These are phyloP conservation scores for Populus trichocarpa DNA, from an alignment of 441 rosid species.

Conservation along the genomic window DNA sequence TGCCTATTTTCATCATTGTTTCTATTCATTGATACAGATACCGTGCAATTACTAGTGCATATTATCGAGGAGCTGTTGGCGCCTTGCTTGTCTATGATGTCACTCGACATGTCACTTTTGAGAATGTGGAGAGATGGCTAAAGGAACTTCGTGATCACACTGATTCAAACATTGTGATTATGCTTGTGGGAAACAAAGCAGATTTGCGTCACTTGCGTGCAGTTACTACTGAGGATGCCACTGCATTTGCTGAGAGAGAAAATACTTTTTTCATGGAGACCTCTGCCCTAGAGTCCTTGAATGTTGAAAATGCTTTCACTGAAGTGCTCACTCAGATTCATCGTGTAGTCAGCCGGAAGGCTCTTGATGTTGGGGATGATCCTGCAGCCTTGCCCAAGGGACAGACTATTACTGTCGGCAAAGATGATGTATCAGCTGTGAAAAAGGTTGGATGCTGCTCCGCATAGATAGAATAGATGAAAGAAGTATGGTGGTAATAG, in stretches of 20 bases:
- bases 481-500: background rate
- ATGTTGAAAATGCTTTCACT: slow-evolving; percentile 74
- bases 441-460: slow-evolving; percentile 84
- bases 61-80: slow-evolving; percentile 87
- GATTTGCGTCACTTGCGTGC: slow-evolving; percentile 85
- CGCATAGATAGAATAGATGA: slow-evolving; percentile 2
- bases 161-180: slow-evolving; percentile 81
- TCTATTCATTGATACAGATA: slow-evolving; percentile 38
- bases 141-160: slow-evolving; percentile 83
- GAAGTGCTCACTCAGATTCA: slow-evolving; percentile 85
- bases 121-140: slow-evolving; percentile 78
- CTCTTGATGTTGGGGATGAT: slow-evolving; percentile 66
- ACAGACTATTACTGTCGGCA: slow-evolving; percentile 59
- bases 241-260: slow-evolving; percentile 70
- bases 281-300: slow-evolving; percentile 72
- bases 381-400: slow-evolving; percentile 63
- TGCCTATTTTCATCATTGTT: slow-evolving; percentile 4
- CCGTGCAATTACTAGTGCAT: slow-evolving; percentile 88
- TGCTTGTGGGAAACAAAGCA: slow-evolving; percentile 84
- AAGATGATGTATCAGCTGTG: slow-evolving; percentile 75
- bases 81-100: slow-evolving; percentile 83
- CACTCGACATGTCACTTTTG: slow-evolving; percentile 79
- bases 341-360: slow-evolving; percentile 71
- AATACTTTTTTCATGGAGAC: slow-evolving; percentile 86
- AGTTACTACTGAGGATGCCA: slow-evolving; percentile 71